Evolutionary conservation across 2,329 filamentous ascomycete genomes (phyloP).

Genomic region (Colletotrichum navitas): DNA sequence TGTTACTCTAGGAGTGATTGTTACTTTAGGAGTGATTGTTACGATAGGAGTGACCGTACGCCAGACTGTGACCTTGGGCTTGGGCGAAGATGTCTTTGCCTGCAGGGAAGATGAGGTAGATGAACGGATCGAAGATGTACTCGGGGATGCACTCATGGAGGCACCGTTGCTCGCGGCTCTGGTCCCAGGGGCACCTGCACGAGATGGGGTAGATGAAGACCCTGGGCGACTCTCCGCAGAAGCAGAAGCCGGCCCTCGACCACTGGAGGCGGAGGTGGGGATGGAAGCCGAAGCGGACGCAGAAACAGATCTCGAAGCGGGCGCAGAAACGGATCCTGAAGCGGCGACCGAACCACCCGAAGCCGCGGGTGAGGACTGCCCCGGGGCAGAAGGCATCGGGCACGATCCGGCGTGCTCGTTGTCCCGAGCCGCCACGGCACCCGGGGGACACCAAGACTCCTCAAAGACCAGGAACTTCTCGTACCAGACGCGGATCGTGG

Average conservation of each 20-base stretch:
- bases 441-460: conserved; percentile 3
- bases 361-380: not conserved
- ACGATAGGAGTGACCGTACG: not conserved
- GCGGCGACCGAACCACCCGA: not conserved
- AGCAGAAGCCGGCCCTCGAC: not conserved
- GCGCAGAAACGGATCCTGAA: not conserved
- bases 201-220: not conserved
- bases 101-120: not conserved
- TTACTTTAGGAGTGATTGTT: not conserved
- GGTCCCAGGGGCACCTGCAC: not conserved
- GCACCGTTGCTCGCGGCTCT: not conserved
- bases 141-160: not conserved
- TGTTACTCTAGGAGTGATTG: not conserved
- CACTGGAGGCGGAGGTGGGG: not conserved
- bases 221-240: not conserved
- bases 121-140: no score
- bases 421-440: not conserved
- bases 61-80: not conserved
- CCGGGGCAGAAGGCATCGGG: conserved; percentile 15
- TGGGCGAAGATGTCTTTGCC: not conserved
- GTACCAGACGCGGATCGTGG: conserved; percentile 15
- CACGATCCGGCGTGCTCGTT: not conserved
- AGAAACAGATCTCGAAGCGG: not conserved
- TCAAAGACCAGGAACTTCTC: conserved; percentile 8
- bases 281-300: not conserved